Evolutionary conservation across 1,284 basidiomycete genomes (phyloP).

Genomic region (Tilletiopsis washingtonensis): DNA sequence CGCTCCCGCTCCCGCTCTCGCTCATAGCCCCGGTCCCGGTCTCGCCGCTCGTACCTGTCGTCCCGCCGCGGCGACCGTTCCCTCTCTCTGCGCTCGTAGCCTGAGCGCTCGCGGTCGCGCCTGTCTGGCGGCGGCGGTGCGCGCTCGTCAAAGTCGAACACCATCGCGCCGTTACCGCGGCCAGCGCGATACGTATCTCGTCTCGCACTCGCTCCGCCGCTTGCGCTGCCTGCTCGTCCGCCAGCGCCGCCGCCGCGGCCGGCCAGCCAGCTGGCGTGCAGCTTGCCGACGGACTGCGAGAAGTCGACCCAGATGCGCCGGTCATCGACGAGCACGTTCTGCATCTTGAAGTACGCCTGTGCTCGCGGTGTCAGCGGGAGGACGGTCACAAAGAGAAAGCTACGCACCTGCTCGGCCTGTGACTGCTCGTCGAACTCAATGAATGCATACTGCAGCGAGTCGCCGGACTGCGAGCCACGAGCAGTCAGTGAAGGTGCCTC

Average conservation of each 20-base stretch:
- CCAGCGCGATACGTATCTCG: conserved; percentile 5
- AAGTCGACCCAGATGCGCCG: conserved; percentile 98
- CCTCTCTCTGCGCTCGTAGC: conserved; percentile 7
- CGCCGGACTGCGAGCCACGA: conserved; percentile 58
- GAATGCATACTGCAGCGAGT: conserved; percentile 94
- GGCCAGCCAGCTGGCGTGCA: conserved; percentile 51
- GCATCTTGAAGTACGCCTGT: conserved; percentile 96
- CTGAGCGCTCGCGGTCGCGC: not conserved
- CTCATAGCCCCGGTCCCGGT: conserved; percentile 10
- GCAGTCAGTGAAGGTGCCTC: not conserved
- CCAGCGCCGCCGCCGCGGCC: conserved; percentile 27
- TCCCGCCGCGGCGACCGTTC: not conserved
- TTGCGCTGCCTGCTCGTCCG: conserved; percentile 32
- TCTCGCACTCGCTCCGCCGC: conserved; percentile 8
- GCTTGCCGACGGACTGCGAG: conserved; percentile 61
- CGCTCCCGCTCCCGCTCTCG: conserved; percentile 24
- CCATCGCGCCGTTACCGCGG: conserved; percentile 8
- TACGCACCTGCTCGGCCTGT: conserved; percentile 78
- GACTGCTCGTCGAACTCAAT: conserved; percentile 93
- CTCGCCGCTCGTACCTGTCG: conserved; percentile 1
- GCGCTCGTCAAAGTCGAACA: conserved; percentile 13
- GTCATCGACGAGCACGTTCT: conserved; percentile 98
- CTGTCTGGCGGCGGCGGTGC: conserved; percentile 13
- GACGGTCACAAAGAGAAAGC: too few species aligned
- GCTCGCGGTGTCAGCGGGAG: too few species aligned